Evolutionary conservation across 495 filamentous ascomycete genomes (phyloP).

Genomic region (Beverwykella pulmonaria): DNA sequence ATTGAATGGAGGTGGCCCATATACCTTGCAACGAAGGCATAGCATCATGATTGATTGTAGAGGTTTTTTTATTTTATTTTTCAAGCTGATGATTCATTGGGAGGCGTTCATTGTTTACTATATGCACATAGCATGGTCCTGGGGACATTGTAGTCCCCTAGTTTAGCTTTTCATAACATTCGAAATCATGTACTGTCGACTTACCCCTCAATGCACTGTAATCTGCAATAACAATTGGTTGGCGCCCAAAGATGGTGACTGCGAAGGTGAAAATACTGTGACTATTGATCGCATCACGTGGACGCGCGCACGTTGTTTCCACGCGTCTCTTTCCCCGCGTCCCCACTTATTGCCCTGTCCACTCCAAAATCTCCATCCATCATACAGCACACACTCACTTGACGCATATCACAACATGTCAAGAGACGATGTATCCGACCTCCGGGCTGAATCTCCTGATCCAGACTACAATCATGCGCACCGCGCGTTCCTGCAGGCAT

Average conservation of each 20-base stretch:
- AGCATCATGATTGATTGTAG: not conserved
- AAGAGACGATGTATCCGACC: not conserved
- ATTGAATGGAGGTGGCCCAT: not conserved
- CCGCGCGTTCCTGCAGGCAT: slow-evolving; percentile 90
- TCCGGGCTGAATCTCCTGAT: slow-evolving; percentile 1
- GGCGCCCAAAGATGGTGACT: too few species aligned
- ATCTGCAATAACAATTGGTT: too few species aligned
- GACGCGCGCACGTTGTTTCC: not conserved
- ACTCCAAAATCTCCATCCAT: not conserved
- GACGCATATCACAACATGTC: not conserved
- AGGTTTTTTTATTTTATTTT: not conserved
- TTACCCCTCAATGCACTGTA: too few species aligned
- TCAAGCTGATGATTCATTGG: slow-evolving; percentile 2
- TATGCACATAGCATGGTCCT: slow-evolving; percentile 2
- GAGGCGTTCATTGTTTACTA: slow-evolving; percentile 7
- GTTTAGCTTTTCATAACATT: not conserved
- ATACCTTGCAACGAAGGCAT: not conserved
- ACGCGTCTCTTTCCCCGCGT: not conserved
- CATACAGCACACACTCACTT: not conserved
- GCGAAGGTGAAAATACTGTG: too few species aligned
- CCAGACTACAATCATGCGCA: slow-evolving; percentile 63
- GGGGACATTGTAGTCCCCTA: not conserved
- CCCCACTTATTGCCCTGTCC: not conserved
- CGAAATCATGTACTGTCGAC: too few species aligned
- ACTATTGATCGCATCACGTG: not conserved